These are phyloP conservation scores for Cladorrhinum sp. DNA, from an alignment of 2,329 filamentous ascomycete species.

Conservation along the genomic window DNA sequence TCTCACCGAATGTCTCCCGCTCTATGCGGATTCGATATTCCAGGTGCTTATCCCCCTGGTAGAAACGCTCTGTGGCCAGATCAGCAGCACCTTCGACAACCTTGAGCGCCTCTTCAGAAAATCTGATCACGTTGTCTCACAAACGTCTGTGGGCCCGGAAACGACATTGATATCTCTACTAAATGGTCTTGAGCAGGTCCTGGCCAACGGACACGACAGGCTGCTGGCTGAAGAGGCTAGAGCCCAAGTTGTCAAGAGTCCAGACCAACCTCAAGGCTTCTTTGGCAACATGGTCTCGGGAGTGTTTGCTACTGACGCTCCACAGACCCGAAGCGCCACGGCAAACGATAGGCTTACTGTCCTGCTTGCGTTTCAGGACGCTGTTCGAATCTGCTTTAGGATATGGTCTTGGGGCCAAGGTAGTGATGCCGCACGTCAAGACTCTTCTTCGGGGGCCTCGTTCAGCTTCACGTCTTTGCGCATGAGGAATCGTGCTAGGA, in stretches of 20 bases:
- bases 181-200: slow-evolving; percentile 87
- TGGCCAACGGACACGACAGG: slow-evolving; percentile 82
- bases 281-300: slow-evolving; percentile 94
- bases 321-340: slow-evolving; percentile 75
- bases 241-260: slow-evolving; percentile 66
- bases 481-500: slow-evolving; percentile 83
- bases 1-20: slow-evolving; percentile 74
- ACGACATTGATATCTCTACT: slow-evolving; percentile 78
- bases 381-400: slow-evolving; percentile 83
- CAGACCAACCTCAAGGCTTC: slow-evolving; percentile 80
- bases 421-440: slow-evolving; percentile 55
- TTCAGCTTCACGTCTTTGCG: slow-evolving; percentile 88
- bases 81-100: slow-evolving; percentile 67
- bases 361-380: slow-evolving; percentile 93
- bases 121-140: slow-evolving; percentile 10
- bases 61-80: slow-evolving; percentile 80
- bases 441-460: slow-evolving; percentile 69
- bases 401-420: slow-evolving; percentile 93
- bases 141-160: slow-evolving; percentile 52
- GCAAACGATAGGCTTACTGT: slow-evolving; percentile 93
- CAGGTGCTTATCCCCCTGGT: slow-evolving; percentile 88
- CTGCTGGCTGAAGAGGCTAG: slow-evolving; percentile 73
- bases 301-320: slow-evolving; percentile 76
- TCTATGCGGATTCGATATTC: slow-evolving; percentile 83
- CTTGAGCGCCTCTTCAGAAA: slow-evolving; percentile 63